phyloP scores from a whole-genome alignment of 768 basidiomycete genomes.

The Pisolithus marmoratus region DNA sequence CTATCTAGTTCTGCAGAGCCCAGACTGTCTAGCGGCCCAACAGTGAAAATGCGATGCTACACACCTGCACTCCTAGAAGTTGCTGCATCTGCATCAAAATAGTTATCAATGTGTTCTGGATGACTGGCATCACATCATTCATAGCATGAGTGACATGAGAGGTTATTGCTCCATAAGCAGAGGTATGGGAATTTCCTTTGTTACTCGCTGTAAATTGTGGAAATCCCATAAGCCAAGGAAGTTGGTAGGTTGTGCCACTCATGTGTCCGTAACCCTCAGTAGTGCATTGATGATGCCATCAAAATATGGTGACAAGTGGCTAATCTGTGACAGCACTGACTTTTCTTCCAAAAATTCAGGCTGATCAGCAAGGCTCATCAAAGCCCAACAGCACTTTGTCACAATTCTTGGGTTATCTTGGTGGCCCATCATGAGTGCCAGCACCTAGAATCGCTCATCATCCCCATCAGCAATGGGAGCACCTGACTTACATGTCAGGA shows the following conservation, averaged over 20 bases:
- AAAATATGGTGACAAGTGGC: conserved; percentile 83
- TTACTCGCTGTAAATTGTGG: conserved; percentile 54
- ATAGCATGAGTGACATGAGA: conserved; percentile 80
- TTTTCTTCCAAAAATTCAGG: conserved; percentile 69
- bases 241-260: conserved; percentile 17
- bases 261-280: conserved; percentile 85
- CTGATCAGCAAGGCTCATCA: no score
- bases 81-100: conserved; percentile 88
- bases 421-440: conserved; percentile 77
- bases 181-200: conserved; percentile 88
- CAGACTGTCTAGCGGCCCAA: no score
- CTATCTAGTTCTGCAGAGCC: no score
- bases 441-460: conserved; percentile 84
- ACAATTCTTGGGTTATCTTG: conserved; percentile 79
- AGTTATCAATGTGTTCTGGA: conserved; percentile 78
- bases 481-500: conserved; percentile 91
- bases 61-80: conserved; percentile 73
- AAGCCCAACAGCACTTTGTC: no score
- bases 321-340: conserved; percentile 60
- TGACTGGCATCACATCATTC: conserved; percentile 69
- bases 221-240: conserved; percentile 9
- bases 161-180: conserved; percentile 94
- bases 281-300: conserved; percentile 82
- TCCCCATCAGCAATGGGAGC: conserved; percentile 85
- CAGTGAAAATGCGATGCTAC: conserved; percentile 18